A percentile compares a stretch with the other conserved stretches of the same genome.
phyloP scores from a whole-genome alignment of 352 stramenopile species.

The Pythium aquatile region DNA sequence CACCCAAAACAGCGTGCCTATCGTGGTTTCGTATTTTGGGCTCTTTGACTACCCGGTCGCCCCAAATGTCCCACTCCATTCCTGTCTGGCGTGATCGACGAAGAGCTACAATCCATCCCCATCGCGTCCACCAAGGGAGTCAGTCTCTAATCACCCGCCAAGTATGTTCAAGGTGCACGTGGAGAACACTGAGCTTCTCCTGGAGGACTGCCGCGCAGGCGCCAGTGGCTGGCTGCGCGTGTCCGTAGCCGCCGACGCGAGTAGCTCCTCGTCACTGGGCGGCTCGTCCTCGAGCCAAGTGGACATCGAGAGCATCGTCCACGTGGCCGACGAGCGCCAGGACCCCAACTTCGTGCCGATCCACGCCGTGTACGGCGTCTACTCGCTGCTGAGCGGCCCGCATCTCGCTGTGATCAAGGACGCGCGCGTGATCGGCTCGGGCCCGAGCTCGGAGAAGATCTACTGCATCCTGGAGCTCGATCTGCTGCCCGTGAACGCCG shows the following conservation, averaged over 20 bases:
- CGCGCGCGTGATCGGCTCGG: conserved; percentile 58
- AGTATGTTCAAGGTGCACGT: conserved; percentile 83
- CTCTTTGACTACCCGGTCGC: not conserved
- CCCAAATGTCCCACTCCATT: conserved; percentile 5
- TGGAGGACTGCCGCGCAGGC: conserved; percentile 78
- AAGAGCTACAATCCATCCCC: not conserved
- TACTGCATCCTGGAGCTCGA: conserved; percentile 53
- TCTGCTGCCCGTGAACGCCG: conserved; percentile 50
- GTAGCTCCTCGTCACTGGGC: not conserved
- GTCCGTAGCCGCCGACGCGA: conserved; percentile 14
- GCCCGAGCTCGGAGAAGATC: conserved; percentile 55
- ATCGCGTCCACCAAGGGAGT: not conserved
- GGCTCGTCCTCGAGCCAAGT: conserved; percentile 23
- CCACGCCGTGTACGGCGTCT: conserved; percentile 64
- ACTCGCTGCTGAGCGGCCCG: conserved; percentile 56
- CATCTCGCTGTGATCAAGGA: conserved; percentile 59
- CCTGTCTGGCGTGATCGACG: not conserved
- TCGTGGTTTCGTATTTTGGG: not conserved
- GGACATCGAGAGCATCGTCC: conserved; percentile 48
- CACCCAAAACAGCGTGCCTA: not conserved
- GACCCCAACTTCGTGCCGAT: conserved; percentile 36
- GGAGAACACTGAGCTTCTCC: conserved; percentile 61
- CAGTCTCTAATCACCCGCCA: not conserved
- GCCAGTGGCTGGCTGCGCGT: conserved; percentile 54
- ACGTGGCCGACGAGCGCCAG: conserved; percentile 38